Base-by-base conservation (phyloP, 2,329 filamentous ascomycete species). In the Fusarium liriodendri region DNA sequence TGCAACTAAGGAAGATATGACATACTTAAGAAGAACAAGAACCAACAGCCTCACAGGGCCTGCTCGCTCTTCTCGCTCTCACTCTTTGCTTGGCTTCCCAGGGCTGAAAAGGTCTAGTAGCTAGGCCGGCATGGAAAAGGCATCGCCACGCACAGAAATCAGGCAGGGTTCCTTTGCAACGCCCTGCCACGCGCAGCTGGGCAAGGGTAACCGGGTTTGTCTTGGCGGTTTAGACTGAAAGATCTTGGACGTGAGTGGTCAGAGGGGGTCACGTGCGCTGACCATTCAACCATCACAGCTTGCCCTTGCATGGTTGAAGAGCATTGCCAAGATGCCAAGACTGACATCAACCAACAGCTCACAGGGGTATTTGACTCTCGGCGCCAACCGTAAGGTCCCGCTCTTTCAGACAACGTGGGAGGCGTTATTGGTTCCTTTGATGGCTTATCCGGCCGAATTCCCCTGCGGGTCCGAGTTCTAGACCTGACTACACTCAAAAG, bases 341-440 rank as follows among this genome's bases (percentile, higher is more conserved):
- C 38, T 22, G 2, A n/a, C 27, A 9, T 61, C 38, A 29, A 45
- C 58, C 58, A 61, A 61, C 58, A 61, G n/a, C 29, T 42, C 18
- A 13, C 35, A 37, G 33, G 50, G 42, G 42, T n/a, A 9, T 16
- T 32, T 20, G 5, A 29, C n/a, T 16, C 27, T 57, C 27, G 35
- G 47, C 22, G 37, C 42, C 62, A 64, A 40, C 27, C 50, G 27
- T 16, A n/a, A 16, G 9, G n/a, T 25, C 32, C 32, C 54, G 54
- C 33, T 58, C 20, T 25, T 38, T n/a, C 9, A 4, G 40, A 27
- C 22, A 62, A 27, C 16, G 22, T 60, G 32, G 18, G 13, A 40
- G 27, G 16, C 38, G 13, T 59, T n/a, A 74, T 74, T 73, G 71
- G 71, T 10, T 22, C 32, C 20, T 10, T 37, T 16, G n/a, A 71